Base-by-base conservation (phyloP, 1,139 yeast species). In the Nakaseomyces sp. region DNA sequence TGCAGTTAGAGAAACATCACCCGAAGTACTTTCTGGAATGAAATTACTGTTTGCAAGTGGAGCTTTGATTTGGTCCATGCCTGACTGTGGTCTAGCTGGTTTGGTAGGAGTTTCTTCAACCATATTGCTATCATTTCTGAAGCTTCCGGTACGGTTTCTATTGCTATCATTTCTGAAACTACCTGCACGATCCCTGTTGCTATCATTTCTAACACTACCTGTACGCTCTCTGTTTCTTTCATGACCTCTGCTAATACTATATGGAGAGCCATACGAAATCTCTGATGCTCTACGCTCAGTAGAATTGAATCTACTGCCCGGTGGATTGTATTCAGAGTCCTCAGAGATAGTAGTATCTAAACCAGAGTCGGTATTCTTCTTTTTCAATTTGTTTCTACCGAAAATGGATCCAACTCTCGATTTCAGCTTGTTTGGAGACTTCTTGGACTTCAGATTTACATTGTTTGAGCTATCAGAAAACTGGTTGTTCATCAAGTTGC, bases 351-450 rank as follows among this genome's bases (percentile, higher is more conserved):
- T 19, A 15, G 38, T 16, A 13, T 24, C 37, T 15, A 26, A 36
- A 10, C 37, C 18, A 15, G 31, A 29, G 3, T 42, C 37, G 2
- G 25, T 37, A 19, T 42, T 37, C 43, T 52, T 56, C 43, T 53
- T 58, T 18, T 48, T 49, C 33, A 49, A 72, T 55, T 77, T 74
- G 56, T 77, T 79, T 52, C 84, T 76, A 37, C 83, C 81, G 61
- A 88, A 83, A 48, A 88, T 79, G 0, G 96, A 86, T 15, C 96
- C 96, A 33, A 88, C 88, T 59, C 71, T 79, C 5, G 94, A 83
- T 60, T 80, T 78, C 56, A 88, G 67, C 50, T 74, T 77, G 37
- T 58, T 57, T 8, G 58, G 43, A 1, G 62, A 50, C 43, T 60
- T 59, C 41, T 58, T 61, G 6, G 40, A 43, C 22, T 50, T 53